Conservation (phyloP, 75 land plant species). For the Adiantum capillusveneris region DNA sequence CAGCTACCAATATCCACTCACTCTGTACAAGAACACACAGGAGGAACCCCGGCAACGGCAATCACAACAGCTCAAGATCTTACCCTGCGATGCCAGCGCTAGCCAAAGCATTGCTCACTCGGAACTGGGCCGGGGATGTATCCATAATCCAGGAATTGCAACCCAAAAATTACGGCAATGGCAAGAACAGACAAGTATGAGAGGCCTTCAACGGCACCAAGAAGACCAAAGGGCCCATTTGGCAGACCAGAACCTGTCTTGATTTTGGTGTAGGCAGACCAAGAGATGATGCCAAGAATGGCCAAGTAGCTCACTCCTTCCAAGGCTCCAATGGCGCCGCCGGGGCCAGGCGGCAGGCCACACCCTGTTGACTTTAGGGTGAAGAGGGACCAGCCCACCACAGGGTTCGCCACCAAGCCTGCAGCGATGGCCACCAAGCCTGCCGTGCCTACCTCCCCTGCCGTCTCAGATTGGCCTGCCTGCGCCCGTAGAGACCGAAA, state of each 20-base stretch:
- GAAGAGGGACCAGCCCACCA: slow-evolving; percentile 87
- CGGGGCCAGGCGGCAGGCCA: slow-evolving; percentile 96
- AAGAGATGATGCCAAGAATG: slow-evolving; percentile 59
- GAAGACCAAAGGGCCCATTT: slow-evolving; percentile 73
- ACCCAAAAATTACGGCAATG: slow-evolving; percentile 72
- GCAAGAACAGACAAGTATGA: slow-evolving; percentile 71
- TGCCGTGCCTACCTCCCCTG: no score
- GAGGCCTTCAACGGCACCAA: slow-evolving; percentile 94
- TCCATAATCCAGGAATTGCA: slow-evolving; percentile 70
- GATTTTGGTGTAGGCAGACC: slow-evolving; percentile 82
- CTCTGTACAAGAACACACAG: no score
- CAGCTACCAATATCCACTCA: no score
- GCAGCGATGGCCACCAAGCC: slow-evolving; percentile 43
- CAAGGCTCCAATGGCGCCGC: slow-evolving; percentile 78
- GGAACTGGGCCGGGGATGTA: slow-evolving; percentile 92
- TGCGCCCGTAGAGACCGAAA: no score
- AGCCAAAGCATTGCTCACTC: slow-evolving; percentile 86
- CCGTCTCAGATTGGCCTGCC: no score
- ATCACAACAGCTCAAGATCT: no score
- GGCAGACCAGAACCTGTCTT: slow-evolving; percentile 93
- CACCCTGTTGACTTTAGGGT: slow-evolving; percentile 93
- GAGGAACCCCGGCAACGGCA: no score
- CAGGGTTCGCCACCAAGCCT: slow-evolving; percentile 69
- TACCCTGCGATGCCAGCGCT: no score
- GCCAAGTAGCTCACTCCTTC: slow-evolving; percentile 92